phyloP scores from a whole-genome alignment of 2,329 filamentous ascomycete genomes.

The Alternaria longipes region DNA sequence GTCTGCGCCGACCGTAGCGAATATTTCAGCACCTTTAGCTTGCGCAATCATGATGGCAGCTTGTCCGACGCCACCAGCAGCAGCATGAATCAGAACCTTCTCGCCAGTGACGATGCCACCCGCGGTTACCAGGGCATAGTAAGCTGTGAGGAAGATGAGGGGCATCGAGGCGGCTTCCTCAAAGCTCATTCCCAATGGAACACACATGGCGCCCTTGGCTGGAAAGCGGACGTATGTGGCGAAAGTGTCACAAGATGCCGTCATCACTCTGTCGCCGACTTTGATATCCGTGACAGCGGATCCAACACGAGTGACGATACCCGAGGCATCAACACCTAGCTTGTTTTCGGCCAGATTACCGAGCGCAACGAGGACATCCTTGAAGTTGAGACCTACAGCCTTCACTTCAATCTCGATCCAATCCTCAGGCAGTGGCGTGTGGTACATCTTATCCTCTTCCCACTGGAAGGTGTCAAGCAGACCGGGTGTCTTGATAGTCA shows the following conservation, averaged over 20 bases:
- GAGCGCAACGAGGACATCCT: conserved; percentile 8
- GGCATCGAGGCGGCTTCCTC: conserved; percentile 15
- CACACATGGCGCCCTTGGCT: conserved; percentile 12
- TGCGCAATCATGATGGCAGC: conserved; percentile 32
- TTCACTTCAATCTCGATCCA: conserved; percentile 11
- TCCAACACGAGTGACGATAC: conserved; percentile 8
- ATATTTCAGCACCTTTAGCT: conserved; percentile 26
- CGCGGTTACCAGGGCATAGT: background rate
- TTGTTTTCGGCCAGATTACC: conserved; percentile 15
- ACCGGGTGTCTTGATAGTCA: conserved; percentile 9
- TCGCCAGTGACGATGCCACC: conserved; percentile 31
- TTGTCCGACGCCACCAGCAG: conserved; percentile 36
- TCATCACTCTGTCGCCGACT: conserved; percentile 4
- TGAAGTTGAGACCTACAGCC: conserved; percentile 15
- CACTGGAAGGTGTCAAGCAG: conserved; percentile 12
- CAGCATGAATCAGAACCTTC: conserved; percentile 39
- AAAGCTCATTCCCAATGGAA: conserved; percentile 12
- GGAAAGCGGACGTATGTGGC: conserved; percentile 9
- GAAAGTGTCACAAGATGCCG: conserved; percentile 15
- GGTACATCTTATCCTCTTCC: conserved; percentile 10
- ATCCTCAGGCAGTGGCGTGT: conserved; percentile 5
- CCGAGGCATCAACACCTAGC: conserved; percentile 6
- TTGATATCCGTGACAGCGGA: conserved; percentile 3
- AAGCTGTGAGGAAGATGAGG: conserved; percentile 15
- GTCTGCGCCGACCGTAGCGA: conserved; percentile 27